phyloP scores from a whole-genome alignment of 2,329 filamentous ascomycete genomes.

The Fusarium tuaranense region DNA sequence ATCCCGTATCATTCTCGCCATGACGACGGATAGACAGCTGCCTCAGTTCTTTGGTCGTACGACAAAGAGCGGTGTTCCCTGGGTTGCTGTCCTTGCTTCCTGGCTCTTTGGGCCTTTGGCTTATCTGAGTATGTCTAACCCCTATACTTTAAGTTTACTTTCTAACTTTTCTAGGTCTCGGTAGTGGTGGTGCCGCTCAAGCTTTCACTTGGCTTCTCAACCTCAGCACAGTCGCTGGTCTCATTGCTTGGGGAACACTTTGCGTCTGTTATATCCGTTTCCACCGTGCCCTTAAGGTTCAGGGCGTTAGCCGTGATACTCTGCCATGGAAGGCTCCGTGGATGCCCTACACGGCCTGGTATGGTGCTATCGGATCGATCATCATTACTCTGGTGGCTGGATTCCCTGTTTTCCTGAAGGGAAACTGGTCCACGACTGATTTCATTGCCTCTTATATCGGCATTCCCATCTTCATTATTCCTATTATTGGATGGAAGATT shows the following conservation, averaged over 20 bases:
- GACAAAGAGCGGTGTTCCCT: constrained; percentile 72
- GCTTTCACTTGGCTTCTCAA: constrained; percentile 81
- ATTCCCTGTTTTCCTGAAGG: constrained; percentile 78
- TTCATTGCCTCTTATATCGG: constrained; percentile 77
- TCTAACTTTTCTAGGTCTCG: constrained; percentile 25
- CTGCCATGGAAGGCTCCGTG: constrained; percentile 65
- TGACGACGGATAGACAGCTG: constrained; percentile 75
- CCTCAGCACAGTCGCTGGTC: constrained; percentile 72
- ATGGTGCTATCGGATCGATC: constrained; percentile 67
- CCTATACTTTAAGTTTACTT: accelerated
- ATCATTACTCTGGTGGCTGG: constrained; percentile 80
- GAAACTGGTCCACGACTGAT: constrained; percentile 69
- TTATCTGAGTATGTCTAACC: constrained; percentile 73
- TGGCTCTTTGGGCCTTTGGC: constrained; percentile 73
- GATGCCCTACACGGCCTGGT: constrained; percentile 74
- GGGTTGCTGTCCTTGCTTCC: constrained; percentile 63
- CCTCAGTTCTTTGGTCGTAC: constrained; percentile 71
- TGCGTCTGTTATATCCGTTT: constrained; percentile 71
- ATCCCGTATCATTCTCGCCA: constrained; percentile 76
- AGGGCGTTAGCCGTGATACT: constrained; percentile 63
- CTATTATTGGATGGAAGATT: constrained; percentile 73
- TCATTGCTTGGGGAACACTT: constrained; percentile 71
- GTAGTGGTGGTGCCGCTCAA: constrained; percentile 62
- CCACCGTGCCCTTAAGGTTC: constrained; percentile 59
- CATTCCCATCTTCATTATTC: constrained; percentile 68